Evolutionary conservation across 2,329 filamentous ascomycete genomes (phyloP).

Genomic region (Elsinoe australis): DNA sequence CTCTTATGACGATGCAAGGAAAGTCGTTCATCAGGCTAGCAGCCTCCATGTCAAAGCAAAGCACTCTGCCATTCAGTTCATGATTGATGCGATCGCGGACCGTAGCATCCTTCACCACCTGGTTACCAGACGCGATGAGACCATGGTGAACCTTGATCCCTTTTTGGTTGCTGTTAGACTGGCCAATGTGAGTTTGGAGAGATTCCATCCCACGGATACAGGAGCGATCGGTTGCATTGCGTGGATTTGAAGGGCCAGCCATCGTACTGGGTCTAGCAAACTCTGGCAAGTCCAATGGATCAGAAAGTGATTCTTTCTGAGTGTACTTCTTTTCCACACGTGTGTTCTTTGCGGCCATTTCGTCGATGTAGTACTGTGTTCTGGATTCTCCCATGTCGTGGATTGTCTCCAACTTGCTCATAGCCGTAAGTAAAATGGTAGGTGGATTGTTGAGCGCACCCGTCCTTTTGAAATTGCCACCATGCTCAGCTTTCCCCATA

Average conservation of each 20-base stretch:
- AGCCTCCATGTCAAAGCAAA: constrained; percentile 21
- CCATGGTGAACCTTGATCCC: constrained; percentile 21
- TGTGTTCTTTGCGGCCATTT: background rate
- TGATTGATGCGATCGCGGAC: background rate
- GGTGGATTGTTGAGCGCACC: constrained; percentile 22
- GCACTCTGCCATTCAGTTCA: background rate
- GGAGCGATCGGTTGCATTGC: too few species aligned
- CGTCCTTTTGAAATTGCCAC: constrained; percentile 16
- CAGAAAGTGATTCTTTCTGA: too few species aligned
- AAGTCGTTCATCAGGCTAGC: constrained; percentile 19
- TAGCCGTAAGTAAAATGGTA: constrained; percentile 23
- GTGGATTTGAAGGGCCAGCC: too few species aligned
- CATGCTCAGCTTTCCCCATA: constrained; percentile 21
- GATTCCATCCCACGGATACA: background rate
- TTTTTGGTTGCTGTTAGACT: background rate
- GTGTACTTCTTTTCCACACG: too few species aligned
- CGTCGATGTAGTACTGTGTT: background rate
- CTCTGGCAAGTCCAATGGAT: too few species aligned
- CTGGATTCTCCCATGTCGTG: background rate
- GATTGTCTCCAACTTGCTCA: constrained; percentile 10
- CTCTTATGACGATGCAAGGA: constrained; percentile 18
- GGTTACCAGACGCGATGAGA: constrained; percentile 23
- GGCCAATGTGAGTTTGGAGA: background rate
- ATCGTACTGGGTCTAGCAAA: too few species aligned
- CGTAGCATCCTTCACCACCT: constrained; percentile 21